Evolutionary conservation across 2,329 filamentous ascomycete genomes (phyloP), one percentile per base, ranked within the genome.

Genomic region (Diaporthe australafricana): DNA sequence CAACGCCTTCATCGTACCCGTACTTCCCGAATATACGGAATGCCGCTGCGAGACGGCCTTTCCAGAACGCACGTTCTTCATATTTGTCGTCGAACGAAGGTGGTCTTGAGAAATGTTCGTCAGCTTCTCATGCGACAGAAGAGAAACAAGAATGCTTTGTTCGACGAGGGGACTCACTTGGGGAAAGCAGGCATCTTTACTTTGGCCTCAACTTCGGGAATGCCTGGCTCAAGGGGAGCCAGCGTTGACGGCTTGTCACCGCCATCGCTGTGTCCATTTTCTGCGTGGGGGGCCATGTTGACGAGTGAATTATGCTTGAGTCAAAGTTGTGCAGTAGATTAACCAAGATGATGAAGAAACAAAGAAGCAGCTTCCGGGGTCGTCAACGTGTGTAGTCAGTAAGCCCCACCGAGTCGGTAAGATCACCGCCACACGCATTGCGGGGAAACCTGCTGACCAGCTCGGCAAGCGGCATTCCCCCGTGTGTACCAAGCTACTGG

Each of bases 1-100:
- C 90, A 45, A 92, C 89, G 17, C 89, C 89, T 79, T 91, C 89
- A 72, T 89, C 88, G 73, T 85, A 89, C 12, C 87, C 87, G 63
- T 85, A 82, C 76, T 89, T 88, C 35, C 86, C 87, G 72, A 90
- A 90, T 67, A 90, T 86, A 30, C 88, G 85, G 78, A 90, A 90
- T 2, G 86, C 88, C 22, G 87, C 82, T 1, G 86, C 87, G 7
- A 90, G 81, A 30, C 87, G 83, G 32, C 86, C 84, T 76, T 89
- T 90, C 47, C 89, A 81, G 73, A 88, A 87, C 65, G 86, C 82
- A 30, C 87, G 83, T 74, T 89, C 84, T 52, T 87, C 77, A 32
- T 77, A 74, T 12, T 74, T 74, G 48, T 79, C 77, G 2, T 75
- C 74, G 38, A 79, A 78, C 16, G 70, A 75, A 17, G 69, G 71